Conservation (phyloP, 1,139 yeast species). For the Debaryomyces subglobosus region DNA sequence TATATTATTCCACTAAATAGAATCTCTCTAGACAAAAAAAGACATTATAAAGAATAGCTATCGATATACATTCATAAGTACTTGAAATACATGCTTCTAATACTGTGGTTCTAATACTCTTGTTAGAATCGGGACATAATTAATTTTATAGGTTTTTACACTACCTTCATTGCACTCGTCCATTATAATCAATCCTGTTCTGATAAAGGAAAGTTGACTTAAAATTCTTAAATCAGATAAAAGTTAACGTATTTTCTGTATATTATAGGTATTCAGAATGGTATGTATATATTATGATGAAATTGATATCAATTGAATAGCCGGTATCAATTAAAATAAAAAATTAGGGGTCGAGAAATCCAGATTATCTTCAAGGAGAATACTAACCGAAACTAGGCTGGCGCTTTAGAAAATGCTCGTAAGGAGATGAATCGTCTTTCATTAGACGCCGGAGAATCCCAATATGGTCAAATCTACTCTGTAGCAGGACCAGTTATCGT, state of each 20-base stretch:
- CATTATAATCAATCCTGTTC: background rate
- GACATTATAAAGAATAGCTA: background rate
- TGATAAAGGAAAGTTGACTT: background rate
- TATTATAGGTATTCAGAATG: constrained; percentile 5
- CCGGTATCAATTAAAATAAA: background rate
- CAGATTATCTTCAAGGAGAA: background rate
- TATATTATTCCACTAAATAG: background rate
- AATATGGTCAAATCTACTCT: constrained; percentile 86
- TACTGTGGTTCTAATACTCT: background rate
- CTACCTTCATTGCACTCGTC: constrained; percentile 5
- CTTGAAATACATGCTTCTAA: background rate
- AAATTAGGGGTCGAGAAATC: background rate
- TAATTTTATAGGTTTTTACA: background rate
- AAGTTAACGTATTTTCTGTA: constrained; percentile 3
- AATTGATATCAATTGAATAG: background rate
- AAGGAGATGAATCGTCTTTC: constrained; percentile 88
- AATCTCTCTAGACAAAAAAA: background rate
- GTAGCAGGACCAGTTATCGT: constrained; percentile 98
- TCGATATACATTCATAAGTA: background rate
- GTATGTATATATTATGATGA: background rate
- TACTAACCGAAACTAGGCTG: constrained; percentile 63
- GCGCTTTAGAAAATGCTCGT: constrained; percentile 96
- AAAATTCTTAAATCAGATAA: background rate
- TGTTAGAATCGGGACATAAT: background rate
- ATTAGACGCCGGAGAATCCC: constrained; percentile 71